Base-by-base conservation (phyloP, 1,284 basidiomycete species). In the Trametes pubescens region DNA sequence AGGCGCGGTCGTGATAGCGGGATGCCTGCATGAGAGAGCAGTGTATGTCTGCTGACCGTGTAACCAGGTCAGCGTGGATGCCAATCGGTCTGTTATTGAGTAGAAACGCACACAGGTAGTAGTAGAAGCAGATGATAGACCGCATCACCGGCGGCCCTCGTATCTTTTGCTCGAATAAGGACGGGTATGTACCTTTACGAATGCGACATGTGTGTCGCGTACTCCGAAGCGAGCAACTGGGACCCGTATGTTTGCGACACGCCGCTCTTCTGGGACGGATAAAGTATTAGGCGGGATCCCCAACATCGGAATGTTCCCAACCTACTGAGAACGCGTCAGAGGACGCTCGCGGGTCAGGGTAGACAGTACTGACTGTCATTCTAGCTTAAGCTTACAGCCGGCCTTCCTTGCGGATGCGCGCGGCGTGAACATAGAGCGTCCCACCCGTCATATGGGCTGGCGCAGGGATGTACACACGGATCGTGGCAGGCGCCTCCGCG, bases 11-110 rank as follows among this genome's bases (percentile, higher is more conserved):
- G 37, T 9, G 59, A 55, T 49, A 51, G 46, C 22, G 29, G 34
- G 16, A 38, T 24, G 29, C 18, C 47, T 35, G 29, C 57, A 40
- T 56, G 53, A 21, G 59, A 61, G 53, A 55, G 22, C n/a, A 9
- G 37, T 14, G 53, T 44, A 21, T 26, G 59, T 55, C 59, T 44
- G 59, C 59, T 61, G 52, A 60, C 51, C 51, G 43, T 35, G 51
- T 22, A 18, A 26, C 3, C 9, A 11, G 24, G 43, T 29, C 58
- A 29, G 51, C 13, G 37, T 38, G 51, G 53, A 61, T 47, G 59
- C 26, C 26, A 8, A 8, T 5, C 24, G 44, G 11, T 11, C 1
- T 4, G 11, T 16, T 26, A 51, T 56, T 52, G 49, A 52, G 57
- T 46, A 26, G 18, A 35, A 38, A 13, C 24, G n/a, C 10, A 43